phyloP scores from a whole-genome alignment of 2,329 filamentous ascomycete genomes.

The Venturia asperata region DNA sequence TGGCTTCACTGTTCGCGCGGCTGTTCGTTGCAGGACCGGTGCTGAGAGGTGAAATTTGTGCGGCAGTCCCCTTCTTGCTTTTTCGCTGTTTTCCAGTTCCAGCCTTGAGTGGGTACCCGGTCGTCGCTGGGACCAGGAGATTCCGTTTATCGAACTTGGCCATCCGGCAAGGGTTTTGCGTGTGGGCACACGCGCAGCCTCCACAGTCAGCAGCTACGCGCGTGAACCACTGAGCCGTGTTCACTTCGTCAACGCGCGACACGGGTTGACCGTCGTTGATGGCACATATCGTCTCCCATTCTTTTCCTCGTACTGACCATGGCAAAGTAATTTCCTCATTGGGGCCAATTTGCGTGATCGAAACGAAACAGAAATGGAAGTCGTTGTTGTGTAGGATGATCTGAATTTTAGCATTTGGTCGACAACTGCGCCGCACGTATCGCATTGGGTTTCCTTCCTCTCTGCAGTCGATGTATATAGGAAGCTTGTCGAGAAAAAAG shows the following conservation, averaged over 20 bases:
- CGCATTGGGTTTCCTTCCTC: constrained; percentile 78
- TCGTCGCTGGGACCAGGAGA: constrained; percentile 20
- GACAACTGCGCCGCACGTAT: constrained; percentile 87
- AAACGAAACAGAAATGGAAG: constrained; percentile 90
- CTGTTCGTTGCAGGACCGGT: constrained; percentile 48
- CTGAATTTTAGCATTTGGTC: constrained; percentile 80
- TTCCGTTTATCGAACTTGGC: constrained; percentile 30
- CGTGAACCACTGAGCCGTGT: constrained; percentile 58
- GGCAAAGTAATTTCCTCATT: constrained; percentile 61
- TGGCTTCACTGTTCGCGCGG: constrained; percentile 52
- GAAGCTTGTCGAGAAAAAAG: constrained; percentile 72
- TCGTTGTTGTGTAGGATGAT: constrained; percentile 73
- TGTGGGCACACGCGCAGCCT: constrained; percentile 63
- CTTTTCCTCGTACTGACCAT: constrained; percentile 45
- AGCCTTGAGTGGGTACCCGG: constrained; percentile 22
- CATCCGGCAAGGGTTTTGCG: constrained; percentile 32
- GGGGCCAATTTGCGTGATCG: constrained; percentile 68
- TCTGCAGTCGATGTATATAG: constrained; percentile 87
- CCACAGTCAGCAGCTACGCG: constrained; percentile 69
- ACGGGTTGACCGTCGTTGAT: constrained; percentile 44
- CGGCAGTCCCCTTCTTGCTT: constrained; percentile 42
- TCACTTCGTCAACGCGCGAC: constrained; percentile 50
- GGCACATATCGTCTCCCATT: constrained; percentile 23
- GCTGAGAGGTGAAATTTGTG: constrained; percentile 48
- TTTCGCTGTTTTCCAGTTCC: constrained; percentile 36